Base-by-base conservation (phyloP, 768 basidiomycete species). In the Collybia sp. region DNA sequence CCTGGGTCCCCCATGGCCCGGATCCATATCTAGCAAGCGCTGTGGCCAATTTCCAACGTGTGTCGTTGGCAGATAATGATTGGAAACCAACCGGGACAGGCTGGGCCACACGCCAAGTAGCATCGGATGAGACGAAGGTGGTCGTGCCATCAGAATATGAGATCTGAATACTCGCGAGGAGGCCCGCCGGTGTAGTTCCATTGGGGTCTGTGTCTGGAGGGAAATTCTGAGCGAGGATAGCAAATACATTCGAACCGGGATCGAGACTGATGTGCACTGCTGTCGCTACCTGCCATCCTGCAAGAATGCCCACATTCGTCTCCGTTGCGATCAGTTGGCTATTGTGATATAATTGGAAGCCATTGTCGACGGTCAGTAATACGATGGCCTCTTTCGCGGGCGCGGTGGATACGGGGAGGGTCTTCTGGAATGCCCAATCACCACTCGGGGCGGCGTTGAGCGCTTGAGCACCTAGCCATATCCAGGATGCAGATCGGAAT, bases 401-500 rank as follows among this genome's bases (percentile, higher is more conserved):
- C 0, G 61, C 35, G 0, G 50, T 33, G 48, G 52, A 61, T 0
- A 58, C 59, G 35, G 58, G 57, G 25, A 25, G 25, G 4, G 25
- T 4, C 3, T 4, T 25, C 12, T 64, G 61, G 42, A 67, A 60
- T 10, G 57, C 66, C 13, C 58, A 50, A 30, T 55, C 56, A n/a
- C 51, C 58, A 6, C 56, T 8, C n/a, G 58, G 56, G 6, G 56
- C 54, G 40, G 56, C 52, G 1, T 52, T 51, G 19, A 52, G 36
- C 12, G 51, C 43, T 10, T 51, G 31, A 47, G 61, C 64, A 3
- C 46, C 18, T 1, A 62, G 60, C 62, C 62, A 65, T 16, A 65
- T 65, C 62, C 64, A 63, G 1, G 53, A 55, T 20, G 56, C 49
- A n/a, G n/a, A 33, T 38, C 20, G n/a, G n/a, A 64, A 64, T 4